Base-by-base conservation (phyloP, 805 yeast species). In the Barnettozyma populi region DNA sequence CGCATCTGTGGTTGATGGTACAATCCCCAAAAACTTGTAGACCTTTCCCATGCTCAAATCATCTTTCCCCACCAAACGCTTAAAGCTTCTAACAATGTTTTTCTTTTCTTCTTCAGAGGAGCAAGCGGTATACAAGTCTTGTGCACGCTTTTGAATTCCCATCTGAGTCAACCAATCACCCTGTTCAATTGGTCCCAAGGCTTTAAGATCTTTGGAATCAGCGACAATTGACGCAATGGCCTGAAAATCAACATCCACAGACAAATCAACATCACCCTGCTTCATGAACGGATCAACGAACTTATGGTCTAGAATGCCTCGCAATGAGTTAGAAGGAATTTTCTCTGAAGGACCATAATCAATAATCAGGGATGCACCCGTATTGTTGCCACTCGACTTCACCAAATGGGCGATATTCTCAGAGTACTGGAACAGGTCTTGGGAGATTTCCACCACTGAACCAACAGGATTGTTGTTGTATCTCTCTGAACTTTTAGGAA, bases 241-340 rank as follows among this genome's bases (percentile, higher is more conserved):
- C 25, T 71, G 74, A 61, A 88, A 88, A 62, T 88, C 96, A 11
- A 88, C 96, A 60, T 88, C 95, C 0, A 84, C 82, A 0, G 95
- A 85, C 27, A 88, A 69, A 66, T 88, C 96, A 3, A 86, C 90
- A 32, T 79, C 76, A 1, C 96, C 96, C 0, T 94, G 94, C 13
- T 72, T 71, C n/a, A 63, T 70, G 50, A 86, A 83, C 1, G 96
- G 95, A 20, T 82, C 78, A 0, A 84, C 90, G 57, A 87, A 75
- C 54, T 78, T 76, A 62, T 88, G 95, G 53, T 79, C 69, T 55
- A 75, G 72, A 51, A 88, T 86, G 0, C 89, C 96, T 31, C 96
- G 71, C 32, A 88, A 70, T 0, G 90, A 73, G 56, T 83, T 79
- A n/a, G 76, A 75, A 2, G 95, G 96, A 13, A 85, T 71, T 0